A percentile compares a stretch with the other conserved stretches of the same genome.
Conservation (phyloP, 805 yeast genomes). For the Schizosaccharomyces osmophilus region DNA sequence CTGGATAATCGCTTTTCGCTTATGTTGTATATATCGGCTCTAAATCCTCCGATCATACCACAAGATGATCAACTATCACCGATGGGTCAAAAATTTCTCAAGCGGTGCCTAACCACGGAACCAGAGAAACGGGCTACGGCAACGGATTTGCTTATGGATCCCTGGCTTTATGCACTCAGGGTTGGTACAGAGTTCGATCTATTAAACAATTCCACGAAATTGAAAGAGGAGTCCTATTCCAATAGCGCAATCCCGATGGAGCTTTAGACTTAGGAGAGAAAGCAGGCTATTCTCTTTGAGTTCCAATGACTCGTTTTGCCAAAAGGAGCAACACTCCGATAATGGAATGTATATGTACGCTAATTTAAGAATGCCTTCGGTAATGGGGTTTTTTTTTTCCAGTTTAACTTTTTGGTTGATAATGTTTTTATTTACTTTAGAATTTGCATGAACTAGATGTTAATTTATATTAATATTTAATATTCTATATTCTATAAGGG, state of each 20-base stretch:
- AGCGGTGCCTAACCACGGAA: constrained; percentile 56
- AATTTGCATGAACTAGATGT: too few species aligned
- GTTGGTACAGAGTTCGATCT: background rate
- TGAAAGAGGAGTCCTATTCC: background rate
- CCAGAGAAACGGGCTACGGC: constrained; percentile 66
- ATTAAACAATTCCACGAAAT: background rate
- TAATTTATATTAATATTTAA: too few species aligned
- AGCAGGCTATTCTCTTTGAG: background rate
- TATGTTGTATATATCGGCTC: constrained; percentile 94
- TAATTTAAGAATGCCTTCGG: too few species aligned
- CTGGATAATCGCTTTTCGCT: constrained; percentile 94
- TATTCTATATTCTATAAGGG: too few species aligned
- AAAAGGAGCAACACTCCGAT: too few species aligned
- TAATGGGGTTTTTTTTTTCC: too few species aligned
- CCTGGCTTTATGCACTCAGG: constrained; percentile 41
- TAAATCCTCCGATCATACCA: constrained; percentile 74
- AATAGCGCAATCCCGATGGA: background rate
- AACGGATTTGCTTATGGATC: constrained; percentile 59
- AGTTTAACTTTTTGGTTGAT: too few species aligned
- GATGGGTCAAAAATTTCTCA: constrained; percentile 46
- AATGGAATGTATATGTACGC: too few species aligned
- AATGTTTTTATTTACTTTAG: too few species aligned
- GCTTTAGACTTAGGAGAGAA: background rate
- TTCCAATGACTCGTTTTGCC: too few species aligned
- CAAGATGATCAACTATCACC: constrained; percentile 49